phyloP scores from a whole-genome alignment of 2,329 filamentous ascomycete species.

The Amesomyces nigricolor region DNA sequence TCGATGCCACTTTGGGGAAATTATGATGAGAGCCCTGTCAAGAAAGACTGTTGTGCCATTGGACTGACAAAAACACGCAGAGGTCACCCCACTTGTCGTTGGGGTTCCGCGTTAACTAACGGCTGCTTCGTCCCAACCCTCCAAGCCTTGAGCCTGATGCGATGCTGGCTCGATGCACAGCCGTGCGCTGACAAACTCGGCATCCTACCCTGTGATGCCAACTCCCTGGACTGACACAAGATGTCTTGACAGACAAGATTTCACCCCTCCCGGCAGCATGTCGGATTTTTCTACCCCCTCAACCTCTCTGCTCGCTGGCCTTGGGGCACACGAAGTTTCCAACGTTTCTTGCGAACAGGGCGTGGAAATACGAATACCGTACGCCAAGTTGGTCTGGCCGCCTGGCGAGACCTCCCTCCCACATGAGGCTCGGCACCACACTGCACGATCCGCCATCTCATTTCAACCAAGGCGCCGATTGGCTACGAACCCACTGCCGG shows the following conservation, averaged over 20 bases:
- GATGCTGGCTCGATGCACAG: background rate
- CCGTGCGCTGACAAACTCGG: background rate
- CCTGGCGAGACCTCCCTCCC: constrained; percentile 1
- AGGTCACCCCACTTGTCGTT: constrained; percentile 5
- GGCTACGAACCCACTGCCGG: background rate
- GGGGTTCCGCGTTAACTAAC: background rate
- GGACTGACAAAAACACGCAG: constrained; percentile 1
- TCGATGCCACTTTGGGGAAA: constrained; percentile 24
- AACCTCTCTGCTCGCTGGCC: no score
- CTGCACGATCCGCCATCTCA: constrained; percentile 10
- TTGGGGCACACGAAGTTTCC: no score
- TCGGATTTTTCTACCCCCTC: no score
- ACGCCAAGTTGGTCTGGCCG: no score
- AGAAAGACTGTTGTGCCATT: constrained; percentile 12
- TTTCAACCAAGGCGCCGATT: constrained; percentile 9
- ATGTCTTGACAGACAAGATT: no score
- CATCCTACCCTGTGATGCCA: no score
- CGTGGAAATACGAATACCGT: no score
- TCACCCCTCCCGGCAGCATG: no score
- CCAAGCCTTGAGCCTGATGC: background rate
- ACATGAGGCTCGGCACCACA: background rate
- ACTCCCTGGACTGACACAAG: no score
- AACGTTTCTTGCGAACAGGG: background rate
- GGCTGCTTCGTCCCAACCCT: background rate
- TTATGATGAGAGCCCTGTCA: constrained; percentile 19